Evolutionary conservation across 805 yeast genomes (phyloP).

Genomic region (Wickerhamomyces xylosicus): DNA sequence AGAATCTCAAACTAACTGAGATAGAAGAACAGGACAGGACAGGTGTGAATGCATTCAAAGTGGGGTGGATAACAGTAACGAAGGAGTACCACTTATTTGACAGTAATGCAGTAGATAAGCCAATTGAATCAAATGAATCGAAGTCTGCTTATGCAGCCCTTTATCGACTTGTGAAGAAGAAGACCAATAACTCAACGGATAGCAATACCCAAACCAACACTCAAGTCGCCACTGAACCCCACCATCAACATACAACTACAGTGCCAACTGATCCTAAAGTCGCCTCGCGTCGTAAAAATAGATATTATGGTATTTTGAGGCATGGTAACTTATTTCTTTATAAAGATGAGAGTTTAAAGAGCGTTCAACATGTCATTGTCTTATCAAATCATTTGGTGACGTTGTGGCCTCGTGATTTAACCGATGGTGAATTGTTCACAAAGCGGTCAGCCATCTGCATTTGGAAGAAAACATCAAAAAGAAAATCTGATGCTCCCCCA

Average conservation of each 20-base stretch:
- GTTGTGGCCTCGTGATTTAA: slow-evolving; percentile 73
- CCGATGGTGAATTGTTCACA: slow-evolving; percentile 74
- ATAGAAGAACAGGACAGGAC: slow-evolving; percentile 48
- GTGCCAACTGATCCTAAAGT: slow-evolving; percentile 10
- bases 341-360: slow-evolving; percentile 52
- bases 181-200: slow-evolving; percentile 1
- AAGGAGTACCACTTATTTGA: slow-evolving; percentile 53
- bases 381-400: slow-evolving; percentile 60
- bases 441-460: slow-evolving; percentile 74
- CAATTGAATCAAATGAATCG: slow-evolving; percentile 15
- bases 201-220: slow-evolving; percentile 1
- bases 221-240: slow-evolving; percentile 4
- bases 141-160: slow-evolving; percentile 53
- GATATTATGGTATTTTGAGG: slow-evolving; percentile 61
- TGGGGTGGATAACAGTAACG: slow-evolving; percentile 83
- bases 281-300: slow-evolving; percentile 40
- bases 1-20: slow-evolving; percentile 45
- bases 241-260: slow-evolving; percentile 2
- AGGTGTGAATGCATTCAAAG: slow-evolving; percentile 53
- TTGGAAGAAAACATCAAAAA: slow-evolving; percentile 33
- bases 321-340: slow-evolving; percentile 88
- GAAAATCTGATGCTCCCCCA: slow-evolving; percentile 22
- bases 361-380: slow-evolving; percentile 71
- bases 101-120: slow-evolving; percentile 26
- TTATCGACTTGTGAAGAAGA: slow-evolving; percentile 40